These are phyloP conservation scores for Berberis vulgaris DNA, from an alignment of 164 flowering plant species.

Conservation along the genomic window DNA sequence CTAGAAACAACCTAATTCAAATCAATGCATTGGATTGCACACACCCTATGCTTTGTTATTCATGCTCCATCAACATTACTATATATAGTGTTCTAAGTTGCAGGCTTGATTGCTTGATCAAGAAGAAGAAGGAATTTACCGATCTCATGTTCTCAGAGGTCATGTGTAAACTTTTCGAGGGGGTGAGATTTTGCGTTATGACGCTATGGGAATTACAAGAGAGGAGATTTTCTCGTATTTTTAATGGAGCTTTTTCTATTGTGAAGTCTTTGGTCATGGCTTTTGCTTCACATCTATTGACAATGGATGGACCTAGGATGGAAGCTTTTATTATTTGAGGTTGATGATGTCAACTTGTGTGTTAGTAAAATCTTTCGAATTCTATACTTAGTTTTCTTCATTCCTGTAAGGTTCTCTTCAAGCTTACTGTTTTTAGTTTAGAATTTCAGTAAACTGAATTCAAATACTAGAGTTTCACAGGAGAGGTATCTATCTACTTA, in stretches of 20 bases:
- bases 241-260: not conserved
- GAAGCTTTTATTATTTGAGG: too few species aligned
- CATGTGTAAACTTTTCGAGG: not conserved
- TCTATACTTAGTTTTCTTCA: too few species aligned
- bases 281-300: not conserved
- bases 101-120: not conserved
- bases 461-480: too few species aligned
- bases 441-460: too few species aligned
- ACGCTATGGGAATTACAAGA: not conserved
- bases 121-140: not conserved
- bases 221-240: constrained; percentile 1
- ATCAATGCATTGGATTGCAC: not conserved
- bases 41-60: not conserved
- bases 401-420: too few species aligned
- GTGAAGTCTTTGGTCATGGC: not conserved
- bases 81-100: too few species aligned
- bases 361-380: too few species aligned
- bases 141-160: not conserved
- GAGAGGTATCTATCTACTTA: too few species aligned
- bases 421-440: too few species aligned
- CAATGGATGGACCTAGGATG: not conserved
- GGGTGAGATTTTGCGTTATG: not conserved
- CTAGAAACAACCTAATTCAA: not conserved
- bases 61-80: too few species aligned
- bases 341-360: too few species aligned